phyloP scores from a whole-genome alignment of 1,139 yeast genomes.

The Debaryomyces sp. region DNA sequence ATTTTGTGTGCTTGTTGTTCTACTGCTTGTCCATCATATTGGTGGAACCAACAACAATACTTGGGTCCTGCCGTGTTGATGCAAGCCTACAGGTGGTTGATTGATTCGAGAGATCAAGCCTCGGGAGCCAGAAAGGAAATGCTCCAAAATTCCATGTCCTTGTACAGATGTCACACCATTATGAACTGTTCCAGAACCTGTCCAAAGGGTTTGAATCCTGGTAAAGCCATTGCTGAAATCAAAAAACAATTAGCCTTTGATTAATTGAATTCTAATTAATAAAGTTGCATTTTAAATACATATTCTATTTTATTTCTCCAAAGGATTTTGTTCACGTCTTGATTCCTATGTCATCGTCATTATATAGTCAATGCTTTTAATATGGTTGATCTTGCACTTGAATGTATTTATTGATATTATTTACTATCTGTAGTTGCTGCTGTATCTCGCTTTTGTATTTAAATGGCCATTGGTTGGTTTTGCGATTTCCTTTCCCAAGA shows the following conservation, averaged over 20 bases:
- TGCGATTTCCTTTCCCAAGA: not conserved
- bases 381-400: not conserved
- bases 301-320: slow-evolving; percentile 5
- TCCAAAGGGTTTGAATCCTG: slow-evolving; percentile 99
- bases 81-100: slow-evolving; percentile 99
- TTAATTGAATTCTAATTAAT: slow-evolving; percentile 26
- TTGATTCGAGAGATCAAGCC: slow-evolving; percentile 96
- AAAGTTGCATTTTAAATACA: slow-evolving; percentile 6
- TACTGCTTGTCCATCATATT: slow-evolving; percentile 98
- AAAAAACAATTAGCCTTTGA: slow-evolving; percentile 90
- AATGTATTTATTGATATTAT: slow-evolving; percentile 1
- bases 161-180: slow-evolving; percentile 98
- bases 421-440: not conserved
- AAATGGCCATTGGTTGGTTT: not conserved
- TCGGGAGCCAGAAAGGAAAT: slow-evolving; percentile 77
- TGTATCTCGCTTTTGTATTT: not conserved
- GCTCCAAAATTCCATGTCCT: slow-evolving; percentile 95
- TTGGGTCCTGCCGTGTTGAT: slow-evolving; percentile 97
- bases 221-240: slow-evolving; percentile 95
- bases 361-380: not conserved
- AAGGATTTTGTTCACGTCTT: slow-evolving; percentile 1
- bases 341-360: not conserved
- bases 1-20: slow-evolving; percentile 99
- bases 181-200: slow-evolving; percentile 98
- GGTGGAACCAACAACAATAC: slow-evolving; percentile 99